These are phyloP conservation scores for Limnanthes douglasii DNA, from an alignment of 345 rosid species.

Conservation along the genomic window DNA sequence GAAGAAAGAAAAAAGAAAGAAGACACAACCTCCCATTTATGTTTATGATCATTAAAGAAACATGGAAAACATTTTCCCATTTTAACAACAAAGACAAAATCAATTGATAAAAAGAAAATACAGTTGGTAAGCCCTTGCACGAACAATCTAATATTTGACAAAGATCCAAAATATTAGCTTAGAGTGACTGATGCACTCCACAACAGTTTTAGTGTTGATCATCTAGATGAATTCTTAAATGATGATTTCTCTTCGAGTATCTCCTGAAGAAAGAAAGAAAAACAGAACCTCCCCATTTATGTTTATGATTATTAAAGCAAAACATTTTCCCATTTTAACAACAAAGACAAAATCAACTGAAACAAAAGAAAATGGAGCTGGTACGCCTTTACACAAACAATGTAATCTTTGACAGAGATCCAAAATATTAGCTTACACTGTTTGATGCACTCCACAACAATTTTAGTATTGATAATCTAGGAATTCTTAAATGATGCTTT, in stretches of 20 bases:
- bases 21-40: no score
- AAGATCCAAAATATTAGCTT: conserved; percentile 10
- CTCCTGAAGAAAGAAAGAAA: conserved; percentile 23
- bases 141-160: conserved; percentile 4
- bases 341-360: neutral
- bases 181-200: conserved; percentile 62
- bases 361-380: neutral
- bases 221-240: conserved; percentile 66
- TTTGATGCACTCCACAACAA: no score
- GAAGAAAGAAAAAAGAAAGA: conserved; percentile 6
- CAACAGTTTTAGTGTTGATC: conserved; percentile 42
- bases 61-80: no score
- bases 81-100: neutral
- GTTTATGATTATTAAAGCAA: no score
- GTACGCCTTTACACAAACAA: no score
- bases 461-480: no score
- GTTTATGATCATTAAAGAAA: neutral
- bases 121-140: no score
- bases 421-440: no score
- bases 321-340: conserved; percentile 56
- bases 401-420: no score
- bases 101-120: neutral
- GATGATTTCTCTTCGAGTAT: conserved; percentile 76
- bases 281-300: conserved; percentile 28
- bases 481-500: conserved; percentile 34